Base-by-base conservation (phyloP, 1,139 yeast species). In the Lodderomyces jiufengensis region DNA sequence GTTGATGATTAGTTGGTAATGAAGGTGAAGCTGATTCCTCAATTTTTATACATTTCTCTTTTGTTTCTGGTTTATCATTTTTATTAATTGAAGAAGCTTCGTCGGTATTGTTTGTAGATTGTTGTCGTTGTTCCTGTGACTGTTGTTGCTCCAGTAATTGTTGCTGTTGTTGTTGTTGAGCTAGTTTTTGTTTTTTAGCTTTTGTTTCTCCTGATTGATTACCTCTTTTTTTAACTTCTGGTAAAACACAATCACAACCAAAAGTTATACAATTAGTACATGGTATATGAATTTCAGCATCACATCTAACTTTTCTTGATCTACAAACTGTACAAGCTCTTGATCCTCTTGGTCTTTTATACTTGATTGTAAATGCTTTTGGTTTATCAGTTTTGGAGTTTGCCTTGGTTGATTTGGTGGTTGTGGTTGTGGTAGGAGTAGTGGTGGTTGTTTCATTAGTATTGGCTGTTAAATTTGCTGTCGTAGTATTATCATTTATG, bases 211-310 rank as follows among this genome's bases (percentile, higher is more conserved):
- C 54, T 2, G 57, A 42, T 18, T 54, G 50, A 34, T 54, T 58
- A 16, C 70, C 70, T 51, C 76, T 52, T 51, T 70, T 63, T 52
- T 72, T 73, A 18, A 70, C 71, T 37, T 78, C 84, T 1, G 87
- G 87, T 33, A 80, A 66, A 25, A 67, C 63, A 59, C 90, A 82
- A 43, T 80, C 87, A 54, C 86, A 79, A 2, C 85, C 84, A 59
- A 82, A 82, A 1, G 88, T 84, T 33, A 80, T 72, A 53, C 90
- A 82, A 55, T 82, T 82, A 22, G 88, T 80, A 52, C 90, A 82
- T 3, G 90, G 90, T 48, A 80, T 78, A 49, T 80, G 84, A 34
- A 78, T 76, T 41, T 70, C 76, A 4, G 78, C 78, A 64, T 80
- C 66, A 76, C 88, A 80, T 24, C 90, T 68, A 11, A 81, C 90